Evolutionary conservation across 2,329 filamentous ascomycete species (phyloP), one percentile per base, ranked within the genome.

Genomic region (Fusarium humuli): DNA sequence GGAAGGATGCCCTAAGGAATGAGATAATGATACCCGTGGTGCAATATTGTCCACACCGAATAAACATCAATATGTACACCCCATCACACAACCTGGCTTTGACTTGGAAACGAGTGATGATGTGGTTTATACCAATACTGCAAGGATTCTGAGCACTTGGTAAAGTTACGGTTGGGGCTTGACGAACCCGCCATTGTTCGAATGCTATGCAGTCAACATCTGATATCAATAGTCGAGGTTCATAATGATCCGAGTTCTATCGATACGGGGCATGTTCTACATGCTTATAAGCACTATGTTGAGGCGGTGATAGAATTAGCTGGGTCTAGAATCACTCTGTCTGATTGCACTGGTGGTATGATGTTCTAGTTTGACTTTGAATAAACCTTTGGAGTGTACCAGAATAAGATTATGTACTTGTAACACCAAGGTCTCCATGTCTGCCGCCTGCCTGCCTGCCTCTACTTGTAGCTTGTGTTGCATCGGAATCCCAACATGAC

Each of bases 1-100:
- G 45, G 44, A 41, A 41, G 48, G 61, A 53, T 47, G 47, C 32
- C 55, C 57, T 59, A 41, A 57, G 61, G 55, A 44, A 63, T 71
- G 37, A 66, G 37, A 67, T 53, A 42, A 73, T 71, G 73, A 75
- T 75, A 73, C 69, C 73, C 73, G 54, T 75, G 72, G 69, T 44
- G 57, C 50, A 34, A 20, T 13, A 14, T 49, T 30, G 57, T 64
- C 65, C 48, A 49, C 41, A 73, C 55, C 61, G 48, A 66, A 66
- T 44, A 54, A 46, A 37, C 5, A 37, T 37, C 18, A 37, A 37
- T n/a, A 37, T 37, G 34, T n/a, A 37, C 11, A 37, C 34, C 18
- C 34, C 34, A n/a, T 37, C 34, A 37, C 12, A 30, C 29, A 30
- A 30, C 29, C 29, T 30, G 29, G 12, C 29, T 37, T n/a, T n/a